Conservation (phyloP, 768 basidiomycete species). For the Mycena venus region DNA sequence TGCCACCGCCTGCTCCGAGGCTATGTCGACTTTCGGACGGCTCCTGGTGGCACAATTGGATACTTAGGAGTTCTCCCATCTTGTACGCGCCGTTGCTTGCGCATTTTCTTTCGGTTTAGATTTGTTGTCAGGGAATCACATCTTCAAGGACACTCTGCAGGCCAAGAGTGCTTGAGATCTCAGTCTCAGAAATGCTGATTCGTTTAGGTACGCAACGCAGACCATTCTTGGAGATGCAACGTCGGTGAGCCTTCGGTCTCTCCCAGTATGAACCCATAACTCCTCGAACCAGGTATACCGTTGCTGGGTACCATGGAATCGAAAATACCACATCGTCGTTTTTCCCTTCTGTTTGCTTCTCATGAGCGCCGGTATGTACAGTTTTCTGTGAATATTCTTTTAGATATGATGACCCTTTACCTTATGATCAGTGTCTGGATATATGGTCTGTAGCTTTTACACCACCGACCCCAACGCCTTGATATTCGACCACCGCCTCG, state of each 20-base stretch:
- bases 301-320: slow-evolving; percentile 37
- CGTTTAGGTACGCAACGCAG: slow-evolving; percentile 31
- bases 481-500: slow-evolving; percentile 31
- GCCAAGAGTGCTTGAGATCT: not conserved
- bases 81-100: not conserved
- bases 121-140: slow-evolving; percentile 22
- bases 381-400: not conserved
- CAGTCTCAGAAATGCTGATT: not conserved
- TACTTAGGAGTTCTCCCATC: slow-evolving; percentile 30
- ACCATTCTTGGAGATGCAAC: slow-evolving; percentile 35
- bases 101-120: not conserved
- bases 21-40: slow-evolving; percentile 14
- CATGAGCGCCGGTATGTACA: slow-evolving; percentile 26
- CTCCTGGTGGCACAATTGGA: slow-evolving; percentile 29
- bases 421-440: slow-evolving; percentile 28
- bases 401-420: too few species aligned
- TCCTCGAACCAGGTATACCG: slow-evolving; percentile 34
- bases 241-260: slow-evolving; percentile 13
- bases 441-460: slow-evolving; percentile 29
- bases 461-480: slow-evolving; percentile 18
- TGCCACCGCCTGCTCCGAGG: slow-evolving; percentile 29
- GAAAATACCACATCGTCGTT: slow-evolving; percentile 24
- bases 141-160: slow-evolving; percentile 32
- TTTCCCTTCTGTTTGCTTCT: slow-evolving; percentile 31
- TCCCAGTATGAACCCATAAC: not conserved